Conservation (phyloP, 768 basidiomycete species). For the Agaricus sinodeliciosus region DNA sequence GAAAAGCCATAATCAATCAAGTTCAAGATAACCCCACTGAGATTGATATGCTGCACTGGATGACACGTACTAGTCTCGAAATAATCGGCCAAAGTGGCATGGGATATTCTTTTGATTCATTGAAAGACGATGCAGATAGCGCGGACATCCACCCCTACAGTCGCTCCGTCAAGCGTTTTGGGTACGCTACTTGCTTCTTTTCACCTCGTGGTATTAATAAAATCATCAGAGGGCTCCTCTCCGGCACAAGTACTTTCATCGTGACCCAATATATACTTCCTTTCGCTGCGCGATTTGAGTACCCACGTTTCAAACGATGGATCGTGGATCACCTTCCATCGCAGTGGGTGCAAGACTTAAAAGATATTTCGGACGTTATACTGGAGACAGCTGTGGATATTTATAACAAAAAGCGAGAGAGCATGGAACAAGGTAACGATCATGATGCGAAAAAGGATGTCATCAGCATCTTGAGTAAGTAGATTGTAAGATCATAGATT, state of each 20-base stretch:
- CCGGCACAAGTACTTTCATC: constrained; percentile 18
- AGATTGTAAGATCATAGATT: neutral
- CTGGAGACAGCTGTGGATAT: constrained; percentile 29
- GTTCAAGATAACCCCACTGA: constrained; percentile 21
- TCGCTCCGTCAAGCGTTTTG: constrained; percentile 21
- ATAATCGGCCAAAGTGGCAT: constrained; percentile 42
- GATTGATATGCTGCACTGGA: constrained; percentile 29
- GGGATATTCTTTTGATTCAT: constrained; percentile 31
- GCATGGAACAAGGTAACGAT: constrained; percentile 17
- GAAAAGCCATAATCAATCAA: constrained; percentile 15
- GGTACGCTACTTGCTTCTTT: constrained; percentile 16
- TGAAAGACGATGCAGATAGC: constrained; percentile 21
- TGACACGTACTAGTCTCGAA: constrained; percentile 38
- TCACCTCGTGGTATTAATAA: neutral
- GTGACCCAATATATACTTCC: constrained; percentile 17
- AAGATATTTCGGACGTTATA: constrained; percentile 28
- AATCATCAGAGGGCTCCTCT: constrained; percentile 1
- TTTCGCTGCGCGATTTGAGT: constrained; percentile 19
- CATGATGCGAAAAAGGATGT: constrained; percentile 40
- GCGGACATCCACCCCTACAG: constrained; percentile 21
- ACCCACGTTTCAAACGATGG: constrained; percentile 24
- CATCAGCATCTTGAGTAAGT: constrained; percentile 38
- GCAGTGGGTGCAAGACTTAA: constrained; percentile 21
- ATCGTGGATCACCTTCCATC: constrained; percentile 27
- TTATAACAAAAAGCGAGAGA: constrained; percentile 28